Evolutionary conservation across 2,329 filamentous ascomycete genomes (phyloP), one percentile per base, ranked within the genome.

Genomic region (Pseudogymnoascus sp.): DNA sequence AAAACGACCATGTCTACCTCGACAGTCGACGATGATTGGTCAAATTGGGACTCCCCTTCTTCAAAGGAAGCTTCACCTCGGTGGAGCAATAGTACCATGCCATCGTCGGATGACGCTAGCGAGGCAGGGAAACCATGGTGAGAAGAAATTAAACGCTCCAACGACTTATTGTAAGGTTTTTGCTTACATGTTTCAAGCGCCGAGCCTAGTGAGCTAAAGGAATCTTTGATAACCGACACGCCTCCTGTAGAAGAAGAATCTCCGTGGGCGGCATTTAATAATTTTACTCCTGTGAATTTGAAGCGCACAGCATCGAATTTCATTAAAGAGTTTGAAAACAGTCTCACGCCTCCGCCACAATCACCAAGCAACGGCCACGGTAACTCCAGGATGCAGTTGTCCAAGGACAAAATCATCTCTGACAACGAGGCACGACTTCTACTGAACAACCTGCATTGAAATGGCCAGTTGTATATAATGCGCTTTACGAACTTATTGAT

Each of bases 281-380:
- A 64, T 73, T 89, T 28, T 40, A 73, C 70, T 28, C 89, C 92
- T 0, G 86, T 85, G 68, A 92, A 91, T 69, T 77, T 97, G 68
- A 90, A 91, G 73, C 84, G 86, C 38, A 93, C 90, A 0, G 90
- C 92, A n/a, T 89, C 87, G 37, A 89, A 88, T 66, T 80, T 96
- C 63, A 91, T 97, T 85, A 89, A 87, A 67, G 92, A 96, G 72
- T 96, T 91, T 90, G 93, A 97, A 77, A 90, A 86, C 74, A 90
- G 84, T 67, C 77, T 92, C 12, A 85, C 82, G 1, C 80, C 84
- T 35, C 78, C 82, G 0, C 70, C 74, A 3, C 50, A 56, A 33
- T 56, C 50, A 21, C 50, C 50, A 5, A 56, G 4, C 50, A 73
- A 73, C 28, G n/a, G 50, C 28, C 16, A 21, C 10, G 16, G 18